These are phyloP conservation scores for Candida caryicola DNA, from an alignment of 805 yeast species.

Conservation along the genomic window DNA sequence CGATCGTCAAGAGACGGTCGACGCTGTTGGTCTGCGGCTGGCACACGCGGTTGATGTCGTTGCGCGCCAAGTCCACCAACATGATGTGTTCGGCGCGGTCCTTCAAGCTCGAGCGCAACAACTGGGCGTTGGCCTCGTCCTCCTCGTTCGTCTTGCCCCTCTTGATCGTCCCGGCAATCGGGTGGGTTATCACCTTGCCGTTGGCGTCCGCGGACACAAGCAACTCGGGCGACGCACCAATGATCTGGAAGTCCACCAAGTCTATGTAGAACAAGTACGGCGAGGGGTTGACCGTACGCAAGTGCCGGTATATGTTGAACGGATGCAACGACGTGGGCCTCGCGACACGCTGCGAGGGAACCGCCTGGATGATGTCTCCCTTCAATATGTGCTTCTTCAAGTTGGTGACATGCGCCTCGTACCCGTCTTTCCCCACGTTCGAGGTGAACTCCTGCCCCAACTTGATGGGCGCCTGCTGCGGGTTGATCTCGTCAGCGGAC, in stretches of 20 bases:
- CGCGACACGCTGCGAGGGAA: constrained; percentile 95
- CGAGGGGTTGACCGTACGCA: constrained; percentile 94
- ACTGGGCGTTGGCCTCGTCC: constrained; percentile 78
- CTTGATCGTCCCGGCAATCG: constrained; percentile 94
- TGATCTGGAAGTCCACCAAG: constrained; percentile 85
- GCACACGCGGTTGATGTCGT: constrained; percentile 94
- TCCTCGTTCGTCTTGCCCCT: constrained; percentile 91
- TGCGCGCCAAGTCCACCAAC: constrained; percentile 97
- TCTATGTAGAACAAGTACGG: constrained; percentile 96
- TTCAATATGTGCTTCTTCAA: constrained; percentile 78
- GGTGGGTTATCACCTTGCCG: constrained; percentile 84
- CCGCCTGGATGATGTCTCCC: constrained; percentile 97
- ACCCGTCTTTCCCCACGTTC: constrained; percentile 91
- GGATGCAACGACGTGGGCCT: constrained; percentile 96
- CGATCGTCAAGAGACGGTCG: constrained; percentile 84
- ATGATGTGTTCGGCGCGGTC: constrained; percentile 98
- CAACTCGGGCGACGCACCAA: constrained; percentile 97
- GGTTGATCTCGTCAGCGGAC: constrained; percentile 50
- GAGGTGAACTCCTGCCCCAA: constrained; percentile 71
- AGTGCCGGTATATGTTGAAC: constrained; percentile 90
- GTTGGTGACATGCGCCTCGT: constrained; percentile 72
- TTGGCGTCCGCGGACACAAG: constrained; percentile 76
- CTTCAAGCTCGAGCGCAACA: constrained; percentile 71
- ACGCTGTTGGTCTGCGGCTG: constrained; percentile 80
- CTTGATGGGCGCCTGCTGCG: constrained; percentile 72